Base-by-base conservation (phyloP, 2,329 filamentous ascomycete species). In the Pseudogymnoascus sp. region DNA sequence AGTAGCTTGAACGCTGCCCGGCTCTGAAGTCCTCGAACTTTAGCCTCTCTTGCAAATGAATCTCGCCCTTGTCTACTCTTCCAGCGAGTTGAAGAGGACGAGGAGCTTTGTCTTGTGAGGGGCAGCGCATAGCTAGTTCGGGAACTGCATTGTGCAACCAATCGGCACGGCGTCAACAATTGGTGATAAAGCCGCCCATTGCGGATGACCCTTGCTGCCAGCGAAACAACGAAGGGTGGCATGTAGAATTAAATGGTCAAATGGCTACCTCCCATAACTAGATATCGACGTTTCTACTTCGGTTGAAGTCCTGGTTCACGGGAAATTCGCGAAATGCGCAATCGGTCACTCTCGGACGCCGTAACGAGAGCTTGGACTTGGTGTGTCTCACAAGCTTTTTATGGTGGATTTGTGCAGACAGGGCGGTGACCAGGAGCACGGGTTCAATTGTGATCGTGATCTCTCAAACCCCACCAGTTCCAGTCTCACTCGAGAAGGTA, bases 1-100 rank as follows among this genome's bases (percentile, higher is more conserved):
- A 97, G 76, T 8, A 99, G 79, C 75, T 99, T 99, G 75, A 94
- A 97, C 0, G 92, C 94, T 26, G 94, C 94, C 65, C 94, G 85
- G 69, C 91, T 95, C 75, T 93, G 97, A 63, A 97, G 77, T 0
- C 88, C 88, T 67, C 89, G 82, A 2, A 95, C 85, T 70, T 86
- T 89, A 52, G 94, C 92, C 69, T 89, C 84, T 62, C 83, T 84
- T 0, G 88, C 83, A 72, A 86, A 96, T 16, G 75, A 76, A 76
- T 99, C 94, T 41, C 76, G 81, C 39, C 78, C 78, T 72, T 97
- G 92, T 19, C 94, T 87, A 61, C 82, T 81, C 73, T 91, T 91
- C 94, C 94, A 99, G 74, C 86, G 80, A 60, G 83, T 89, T 1
- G 87, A 91, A 2, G 90, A 92, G 0, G 81, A 75, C 4, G 72